A percentile compares a stretch with the other conserved stretches of the same genome.
Evolutionary conservation across 225 moss, liverwort and hornwort species (phyloP).

Genomic region (Neckera pumila): DNA sequence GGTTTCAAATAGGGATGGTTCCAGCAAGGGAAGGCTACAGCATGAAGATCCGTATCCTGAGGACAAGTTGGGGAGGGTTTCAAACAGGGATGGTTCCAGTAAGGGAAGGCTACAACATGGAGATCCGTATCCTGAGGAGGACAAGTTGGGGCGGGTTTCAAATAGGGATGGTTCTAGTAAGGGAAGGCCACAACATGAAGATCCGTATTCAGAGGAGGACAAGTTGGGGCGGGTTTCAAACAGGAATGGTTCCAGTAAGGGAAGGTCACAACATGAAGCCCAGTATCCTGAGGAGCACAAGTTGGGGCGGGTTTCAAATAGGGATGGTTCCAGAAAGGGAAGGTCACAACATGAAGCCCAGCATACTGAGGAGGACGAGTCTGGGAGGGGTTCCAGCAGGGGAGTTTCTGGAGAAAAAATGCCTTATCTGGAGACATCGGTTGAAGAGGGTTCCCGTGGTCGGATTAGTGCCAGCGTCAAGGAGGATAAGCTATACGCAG

Average conservation of each 20-base stretch:
- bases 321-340: neutral
- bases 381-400: neutral
- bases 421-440: neutral
- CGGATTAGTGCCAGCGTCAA: neutral
- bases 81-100: neutral
- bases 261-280: neutral
- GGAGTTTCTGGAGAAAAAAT: neutral
- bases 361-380: neutral
- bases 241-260: neutral
- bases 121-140: neutral
- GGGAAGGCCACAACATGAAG: neutral
- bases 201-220: neutral
- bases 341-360: neutral
- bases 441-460: conserved; percentile 4
- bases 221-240: neutral
- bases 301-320: neutral
- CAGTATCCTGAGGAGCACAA: neutral
- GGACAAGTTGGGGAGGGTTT: neutral
- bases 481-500: neutral
- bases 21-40: neutral
- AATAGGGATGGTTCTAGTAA: neutral
- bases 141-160: neutral
- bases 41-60: neutral
- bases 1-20: neutral
- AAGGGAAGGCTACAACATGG: neutral